Percentiles rank a stretch among this genome's conserved stretches.
Evolutionary conservation across 257 asterid species (phyloP).

Genomic region (Plantago elongata): DNA sequence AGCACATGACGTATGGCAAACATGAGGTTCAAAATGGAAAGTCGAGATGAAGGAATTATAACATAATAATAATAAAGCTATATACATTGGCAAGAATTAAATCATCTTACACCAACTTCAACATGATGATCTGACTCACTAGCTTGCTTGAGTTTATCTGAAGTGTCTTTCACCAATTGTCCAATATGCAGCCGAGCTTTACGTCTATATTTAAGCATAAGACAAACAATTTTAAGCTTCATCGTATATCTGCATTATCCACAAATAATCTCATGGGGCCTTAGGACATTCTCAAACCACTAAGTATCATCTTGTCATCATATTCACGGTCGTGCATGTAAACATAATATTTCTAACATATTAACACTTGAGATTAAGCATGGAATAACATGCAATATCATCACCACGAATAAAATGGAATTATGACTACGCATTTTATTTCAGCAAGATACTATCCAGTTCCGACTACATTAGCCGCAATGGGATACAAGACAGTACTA

Average conservation of each 20-base stretch:
- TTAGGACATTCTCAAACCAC: too few relatives aligned
- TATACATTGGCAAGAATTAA: slow-evolving; percentile 8
- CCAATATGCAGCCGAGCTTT: slow-evolving; percentile 83
- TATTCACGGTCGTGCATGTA: too few relatives aligned
- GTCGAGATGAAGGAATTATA: not conserved
- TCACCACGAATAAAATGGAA: too few relatives aligned
- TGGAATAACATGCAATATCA: too few relatives aligned
- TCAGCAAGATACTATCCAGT: too few relatives aligned
- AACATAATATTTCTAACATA: too few relatives aligned
- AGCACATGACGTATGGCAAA: too few relatives aligned
- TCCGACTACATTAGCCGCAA: not conserved
- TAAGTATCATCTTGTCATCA: too few relatives aligned
- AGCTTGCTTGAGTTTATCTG: slow-evolving; percentile 93
- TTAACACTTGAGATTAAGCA: too few relatives aligned
- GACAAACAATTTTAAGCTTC: not conserved
- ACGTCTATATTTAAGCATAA: slow-evolving; percentile 46
- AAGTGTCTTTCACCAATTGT: slow-evolving; percentile 87
- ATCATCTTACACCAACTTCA: slow-evolving; percentile 67
- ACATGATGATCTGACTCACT: slow-evolving; percentile 72
- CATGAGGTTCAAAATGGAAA: too few relatives aligned
- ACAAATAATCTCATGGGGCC: not conserved
- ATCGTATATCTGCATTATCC: not conserved
- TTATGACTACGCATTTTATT: too few relatives aligned
- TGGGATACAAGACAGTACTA: not conserved
- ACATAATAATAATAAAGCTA: slow-evolving; percentile 13